Evolutionary conservation across 495 filamentous ascomycete species (phyloP).

Genomic region (Tuber melanosporum): DNA sequence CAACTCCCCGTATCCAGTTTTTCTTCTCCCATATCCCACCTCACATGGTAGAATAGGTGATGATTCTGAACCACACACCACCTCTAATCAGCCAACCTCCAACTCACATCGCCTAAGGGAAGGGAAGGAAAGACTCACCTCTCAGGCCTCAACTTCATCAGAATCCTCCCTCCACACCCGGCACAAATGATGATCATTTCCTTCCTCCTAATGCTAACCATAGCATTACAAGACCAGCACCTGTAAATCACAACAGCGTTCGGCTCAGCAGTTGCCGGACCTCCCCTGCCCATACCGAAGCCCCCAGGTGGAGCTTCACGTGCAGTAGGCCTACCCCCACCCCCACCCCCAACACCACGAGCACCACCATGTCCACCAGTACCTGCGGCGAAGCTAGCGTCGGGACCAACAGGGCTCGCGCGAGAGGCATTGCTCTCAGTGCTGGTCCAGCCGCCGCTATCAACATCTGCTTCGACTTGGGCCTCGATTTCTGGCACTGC

Average conservation of each 20-base stretch:
- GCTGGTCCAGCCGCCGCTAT: neutral
- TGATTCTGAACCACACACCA: neutral
- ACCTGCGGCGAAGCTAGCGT: neutral
- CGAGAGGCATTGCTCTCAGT: neutral
- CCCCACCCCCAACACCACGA: neutral
- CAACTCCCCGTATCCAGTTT: neutral
- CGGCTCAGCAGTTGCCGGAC: neutral
- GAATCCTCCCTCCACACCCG: neutral
- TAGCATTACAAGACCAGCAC: neutral
- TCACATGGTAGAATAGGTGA: neutral
- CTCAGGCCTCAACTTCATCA: neutral
- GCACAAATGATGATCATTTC: neutral
- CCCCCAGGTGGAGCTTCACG: neutral
- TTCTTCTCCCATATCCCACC: neutral
- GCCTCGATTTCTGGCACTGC: conserved; percentile 16
- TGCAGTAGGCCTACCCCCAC: neutral
- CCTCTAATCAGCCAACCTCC: neutral
- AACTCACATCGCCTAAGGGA: neutral
- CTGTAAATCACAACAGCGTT: neutral
- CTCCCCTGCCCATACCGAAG: neutral
- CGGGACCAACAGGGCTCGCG: neutral
- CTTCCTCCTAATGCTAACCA: neutral
- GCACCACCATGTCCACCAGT: neutral
- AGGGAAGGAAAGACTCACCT: neutral
- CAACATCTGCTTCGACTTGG: conserved; percentile 16